Conservation (phyloP, 2,329 filamentous ascomycete genomes). For the Aspergillus fructus region DNA sequence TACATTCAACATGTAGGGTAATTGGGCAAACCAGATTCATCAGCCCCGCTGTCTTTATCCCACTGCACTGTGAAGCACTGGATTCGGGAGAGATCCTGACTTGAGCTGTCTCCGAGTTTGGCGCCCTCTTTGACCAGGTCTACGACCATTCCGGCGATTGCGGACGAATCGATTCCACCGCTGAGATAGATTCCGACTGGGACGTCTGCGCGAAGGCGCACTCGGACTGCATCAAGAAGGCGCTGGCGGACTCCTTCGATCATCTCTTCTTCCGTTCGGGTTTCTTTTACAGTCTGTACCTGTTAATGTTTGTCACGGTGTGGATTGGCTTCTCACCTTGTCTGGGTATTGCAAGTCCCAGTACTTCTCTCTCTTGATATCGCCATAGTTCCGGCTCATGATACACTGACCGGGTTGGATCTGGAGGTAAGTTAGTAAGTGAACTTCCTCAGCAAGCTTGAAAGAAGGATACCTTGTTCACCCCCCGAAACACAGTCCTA, state of each 20-base stretch:
- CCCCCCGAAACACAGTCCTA: conserved; percentile 53
- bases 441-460: no score
- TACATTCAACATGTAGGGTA: neutral
- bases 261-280: conserved; percentile 52
- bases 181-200: conserved; percentile 58
- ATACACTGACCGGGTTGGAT: conserved; percentile 47
- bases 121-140: conserved; percentile 50
- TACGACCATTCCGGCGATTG: conserved; percentile 57
- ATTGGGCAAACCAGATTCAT: conserved; percentile 46
- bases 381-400: conserved; percentile 39
- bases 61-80: conserved; percentile 55
- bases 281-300: neutral
- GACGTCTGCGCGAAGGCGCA: conserved; percentile 59
- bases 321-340: conserved; percentile 41
- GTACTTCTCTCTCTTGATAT: conserved; percentile 46
- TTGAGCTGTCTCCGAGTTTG: conserved; percentile 46
- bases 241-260: conserved; percentile 50
- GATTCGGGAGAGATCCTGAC: conserved; percentile 33
- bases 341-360: conserved; percentile 56
- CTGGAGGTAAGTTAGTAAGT: conserved; percentile 17
- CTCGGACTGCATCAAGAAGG: conserved; percentile 52
- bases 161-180: conserved; percentile 59
- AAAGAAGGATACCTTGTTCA: conserved; percentile 37
- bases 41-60: conserved; percentile 47
- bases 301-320: neutral